Percentiles rank a stretch among this genome's conserved stretches.
phyloP scores from a whole-genome alignment of 2,329 filamentous ascomycete genomes.

The Chaetomium olivaceum region DNA sequence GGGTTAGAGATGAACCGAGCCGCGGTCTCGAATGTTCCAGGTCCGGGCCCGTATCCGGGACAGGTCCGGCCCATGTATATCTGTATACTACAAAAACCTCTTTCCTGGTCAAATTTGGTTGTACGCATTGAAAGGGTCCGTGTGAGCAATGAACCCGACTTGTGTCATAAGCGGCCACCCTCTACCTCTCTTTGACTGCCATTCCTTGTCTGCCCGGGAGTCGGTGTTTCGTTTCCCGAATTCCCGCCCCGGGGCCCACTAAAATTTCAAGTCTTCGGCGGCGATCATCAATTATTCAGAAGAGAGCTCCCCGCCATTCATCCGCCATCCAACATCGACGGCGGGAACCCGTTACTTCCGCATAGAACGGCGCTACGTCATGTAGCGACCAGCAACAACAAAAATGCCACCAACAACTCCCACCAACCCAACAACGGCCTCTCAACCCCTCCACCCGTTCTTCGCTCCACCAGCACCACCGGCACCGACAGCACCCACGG shows the following conservation, averaged over 20 bases:
- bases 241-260: conserved; percentile 27
- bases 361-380: conserved; percentile 16
- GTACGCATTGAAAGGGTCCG: background rate
- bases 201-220: background rate
- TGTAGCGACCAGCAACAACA: conserved; percentile 24
- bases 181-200: background rate
- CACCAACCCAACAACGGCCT: background rate
- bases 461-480: conserved; percentile 7
- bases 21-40: background rate
- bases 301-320: background rate
- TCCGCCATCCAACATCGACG: background rate
- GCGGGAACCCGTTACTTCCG: background rate
- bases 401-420: conserved; percentile 19
- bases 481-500: background rate
- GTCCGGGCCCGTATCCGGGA: conserved; percentile 2
- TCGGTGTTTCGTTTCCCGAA: conserved; percentile 11
- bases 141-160: background rate
- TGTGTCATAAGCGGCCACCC: background rate
- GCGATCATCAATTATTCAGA: background rate
- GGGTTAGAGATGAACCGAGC: background rate
- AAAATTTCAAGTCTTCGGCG: conserved; percentile 24
- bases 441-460: conserved; percentile 12
- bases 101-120: background rate
- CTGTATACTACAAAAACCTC: conserved; percentile 15
- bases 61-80: conserved; percentile 9